Evolutionary conservation across 2,329 filamentous ascomycete species (phyloP), one percentile per base, ranked within the genome.

Genomic region (Alternaria sp.): DNA sequence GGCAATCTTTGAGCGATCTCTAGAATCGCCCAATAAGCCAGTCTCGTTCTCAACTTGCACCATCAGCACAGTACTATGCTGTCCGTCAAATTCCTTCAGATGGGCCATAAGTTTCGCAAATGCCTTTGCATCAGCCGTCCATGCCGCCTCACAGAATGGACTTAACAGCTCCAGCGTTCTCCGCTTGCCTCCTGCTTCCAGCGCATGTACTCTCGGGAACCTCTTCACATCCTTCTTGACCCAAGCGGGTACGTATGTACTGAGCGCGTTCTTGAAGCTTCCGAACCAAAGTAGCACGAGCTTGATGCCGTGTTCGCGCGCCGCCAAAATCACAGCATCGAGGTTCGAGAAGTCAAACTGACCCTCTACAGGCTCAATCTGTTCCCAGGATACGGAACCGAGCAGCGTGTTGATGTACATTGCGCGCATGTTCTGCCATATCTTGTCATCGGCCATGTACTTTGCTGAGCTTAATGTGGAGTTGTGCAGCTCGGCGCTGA

Each of bases 31-130:
- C 0, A 86, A 74, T 0, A 86, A 61, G 0, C 84, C 84, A 1
- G 77, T 78, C 72, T 86, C 84, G 43, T 86, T 86, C 68, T 86
- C 81, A 20, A 86, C 83, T 63, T 86, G 84, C 0, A 85, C 78
- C 84, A 85, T 86, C 3, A 86, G 62, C 0, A 86, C 83, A 0
- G 83, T 86, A 1, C 72, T 78, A 39, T 85, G 77, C 5, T 75
- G 67, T 1, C 70, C 71, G 44, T 86, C 83, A 7, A 85, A 63
- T 1, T 81, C 69, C 4, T 78, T 77, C 11, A 81, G 43, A 46
- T 81, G 78, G 4, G 54, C 48, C 72, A 81, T 71, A 7, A 82
- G 65, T 18, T 57, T 60, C 2, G 59, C 47, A 59, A 80, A 81
- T 1, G 78, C 79, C 59, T 69, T 76, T 1, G 71, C 66, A 61